Evolutionary conservation across 768 basidiomycete genomes (phyloP).

Genomic region (Rubroboletus pulcherrimus): DNA sequence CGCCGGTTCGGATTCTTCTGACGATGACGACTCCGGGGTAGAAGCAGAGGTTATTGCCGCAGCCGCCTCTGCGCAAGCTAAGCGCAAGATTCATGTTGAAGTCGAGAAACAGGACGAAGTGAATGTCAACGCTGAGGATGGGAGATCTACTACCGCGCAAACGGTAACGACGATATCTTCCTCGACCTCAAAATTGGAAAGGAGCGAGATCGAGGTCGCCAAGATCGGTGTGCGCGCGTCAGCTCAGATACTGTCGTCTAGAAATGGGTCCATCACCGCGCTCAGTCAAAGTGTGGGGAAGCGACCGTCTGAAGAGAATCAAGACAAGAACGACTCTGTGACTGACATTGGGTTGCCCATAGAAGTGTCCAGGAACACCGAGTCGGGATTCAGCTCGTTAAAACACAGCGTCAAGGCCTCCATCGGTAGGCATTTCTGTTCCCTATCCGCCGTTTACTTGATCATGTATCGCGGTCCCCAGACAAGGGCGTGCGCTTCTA

Average conservation of each 20-base stretch:
- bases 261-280: constrained; percentile 20
- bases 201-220: constrained; percentile 29
- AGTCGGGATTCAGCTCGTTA: constrained; percentile 46
- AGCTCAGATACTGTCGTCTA: constrained; percentile 26
- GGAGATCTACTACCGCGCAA: constrained; percentile 8
- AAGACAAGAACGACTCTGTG: constrained; percentile 9
- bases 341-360: constrained; percentile 25
- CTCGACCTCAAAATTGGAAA: constrained; percentile 23
- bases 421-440: constrained; percentile 49
- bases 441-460: not conserved
- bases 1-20: constrained; percentile 18
- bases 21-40: constrained; percentile 25
- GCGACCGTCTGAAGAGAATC: constrained; percentile 5
- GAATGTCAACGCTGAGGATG: not conserved
- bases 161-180: constrained; percentile 18
- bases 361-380: constrained; percentile 25
- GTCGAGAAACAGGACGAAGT: constrained; percentile 1
- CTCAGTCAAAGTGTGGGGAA: constrained; percentile 7
- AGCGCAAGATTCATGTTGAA: constrained; percentile 1
- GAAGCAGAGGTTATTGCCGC: constrained; percentile 28
- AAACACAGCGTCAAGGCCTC: constrained; percentile 73
- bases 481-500: constrained; percentile 67
- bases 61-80: constrained; percentile 11
- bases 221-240: constrained; percentile 27
- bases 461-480: constrained; percentile 22